Evolutionary conservation across 2,329 filamentous ascomycete genomes (phyloP).

Genomic region (Dendryphion nanum): DNA sequence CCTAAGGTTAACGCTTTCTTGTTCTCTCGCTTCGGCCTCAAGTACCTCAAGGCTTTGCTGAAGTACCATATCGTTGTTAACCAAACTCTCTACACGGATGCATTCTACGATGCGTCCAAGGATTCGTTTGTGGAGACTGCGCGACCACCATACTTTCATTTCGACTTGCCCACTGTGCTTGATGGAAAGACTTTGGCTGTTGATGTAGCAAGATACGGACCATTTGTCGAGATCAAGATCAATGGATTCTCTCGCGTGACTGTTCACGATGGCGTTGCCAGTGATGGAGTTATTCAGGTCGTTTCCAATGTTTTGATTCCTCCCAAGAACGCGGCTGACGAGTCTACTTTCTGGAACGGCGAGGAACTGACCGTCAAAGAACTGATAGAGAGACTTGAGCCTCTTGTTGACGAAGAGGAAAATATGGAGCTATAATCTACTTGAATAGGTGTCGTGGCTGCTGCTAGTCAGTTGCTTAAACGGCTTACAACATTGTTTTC

Average conservation of each 20-base stretch:
- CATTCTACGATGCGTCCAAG: conserved; percentile 60
- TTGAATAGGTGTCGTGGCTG: too few species aligned
- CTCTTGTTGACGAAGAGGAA: conserved; percentile 23
- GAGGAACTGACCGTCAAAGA: conserved; percentile 60
- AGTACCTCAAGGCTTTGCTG: conserved; percentile 74
- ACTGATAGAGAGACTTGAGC: conserved; percentile 52
- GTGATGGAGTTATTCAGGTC: conserved; percentile 81
- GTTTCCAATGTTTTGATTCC: conserved; percentile 73
- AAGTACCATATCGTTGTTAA: conserved; percentile 76
- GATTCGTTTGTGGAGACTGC: conserved; percentile 17
- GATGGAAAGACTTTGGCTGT: conserved; percentile 64
- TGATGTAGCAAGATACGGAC: conserved; percentile 67
- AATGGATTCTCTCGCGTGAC: conserved; percentile 70
- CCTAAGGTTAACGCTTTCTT: conserved; percentile 76
- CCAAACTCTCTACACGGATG: conserved; percentile 79
- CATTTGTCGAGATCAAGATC: conserved; percentile 69
- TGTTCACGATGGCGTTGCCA: conserved; percentile 68
- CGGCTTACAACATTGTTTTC: too few species aligned
- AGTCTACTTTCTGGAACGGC: conserved; percentile 40
- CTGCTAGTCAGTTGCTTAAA: too few species aligned
- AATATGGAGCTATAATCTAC: conserved; percentile 29
- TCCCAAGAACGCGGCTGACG: conserved; percentile 54
- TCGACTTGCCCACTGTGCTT: conserved; percentile 73
- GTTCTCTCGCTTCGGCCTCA: conserved; percentile 71
- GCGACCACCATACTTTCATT: conserved; percentile 53